phyloP scores from a whole-genome alignment of 192 early-diverging fungal species.

The Coemansia sp. region DNA sequence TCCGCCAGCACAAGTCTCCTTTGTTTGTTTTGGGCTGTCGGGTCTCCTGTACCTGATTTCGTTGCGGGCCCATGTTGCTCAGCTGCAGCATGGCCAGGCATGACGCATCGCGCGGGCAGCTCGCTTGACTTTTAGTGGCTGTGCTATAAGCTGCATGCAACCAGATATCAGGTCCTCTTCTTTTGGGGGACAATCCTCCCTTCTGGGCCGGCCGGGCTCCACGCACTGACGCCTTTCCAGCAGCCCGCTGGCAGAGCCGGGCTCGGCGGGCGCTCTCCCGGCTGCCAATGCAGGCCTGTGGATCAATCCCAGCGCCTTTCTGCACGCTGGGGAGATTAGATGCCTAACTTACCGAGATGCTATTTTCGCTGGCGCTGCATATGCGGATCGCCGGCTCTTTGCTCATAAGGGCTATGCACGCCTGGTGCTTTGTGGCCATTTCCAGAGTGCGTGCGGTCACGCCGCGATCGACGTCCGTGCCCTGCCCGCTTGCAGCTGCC shows the following conservation, averaged over 20 bases:
- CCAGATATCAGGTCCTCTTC: conserved; percentile 11
- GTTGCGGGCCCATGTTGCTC: not conserved
- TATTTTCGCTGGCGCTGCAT: conserved; percentile 9
- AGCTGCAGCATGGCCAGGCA: conserved; percentile 4
- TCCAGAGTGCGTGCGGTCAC: conserved; percentile 4
- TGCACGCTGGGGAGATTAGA: not conserved
- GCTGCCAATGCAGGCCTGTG: no score
- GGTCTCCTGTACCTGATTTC: conserved; percentile 4
- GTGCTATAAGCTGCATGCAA: conserved; percentile 2
- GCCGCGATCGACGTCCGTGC: not conserved
- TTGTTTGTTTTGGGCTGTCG: not conserved
- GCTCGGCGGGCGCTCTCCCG: no score
- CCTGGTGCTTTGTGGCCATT: conserved; percentile 16
- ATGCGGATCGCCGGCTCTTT: conserved; percentile 31
- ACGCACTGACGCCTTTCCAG: no score
- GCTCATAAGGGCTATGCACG: conserved; percentile 27
- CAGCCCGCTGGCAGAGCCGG: no score
- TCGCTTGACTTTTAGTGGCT: not conserved
- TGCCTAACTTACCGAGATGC: conserved; percentile 24
- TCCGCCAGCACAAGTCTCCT: conserved; percentile 11
- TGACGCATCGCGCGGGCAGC: not conserved
- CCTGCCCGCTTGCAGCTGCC: conserved; percentile 8
- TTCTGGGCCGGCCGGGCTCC: no score
- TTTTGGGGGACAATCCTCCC: conserved; percentile 2
- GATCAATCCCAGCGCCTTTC: no score